Base-by-base conservation (phyloP, 768 basidiomycete species). In the Agaricus sinodeliciosus region DNA sequence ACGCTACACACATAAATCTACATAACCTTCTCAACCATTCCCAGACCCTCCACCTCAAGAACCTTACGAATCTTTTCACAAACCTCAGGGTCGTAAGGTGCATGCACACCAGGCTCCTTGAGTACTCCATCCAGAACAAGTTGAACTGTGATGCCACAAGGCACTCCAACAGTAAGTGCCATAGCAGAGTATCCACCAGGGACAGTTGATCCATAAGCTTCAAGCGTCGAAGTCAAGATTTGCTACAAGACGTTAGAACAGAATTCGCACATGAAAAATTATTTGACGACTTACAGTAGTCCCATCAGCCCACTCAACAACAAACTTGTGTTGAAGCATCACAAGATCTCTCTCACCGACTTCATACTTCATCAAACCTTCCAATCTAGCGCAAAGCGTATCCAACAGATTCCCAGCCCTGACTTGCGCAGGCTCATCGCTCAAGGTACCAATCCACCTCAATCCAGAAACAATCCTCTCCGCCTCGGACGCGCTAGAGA, bases 311-410 rank as follows among this genome's bases (percentile, higher is more conserved):
- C 87, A 89, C 65, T 94, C 85, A 35, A 98, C 85, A 60, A 91
- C 72, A 65, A 99, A 98, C 75, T 94, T 95, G 80, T 99, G 95
- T 72, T 97, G 95, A 49, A 99, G 82, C 85, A 98, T 91, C 55
- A 99, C 90, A 56, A 98, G 81, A 68, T 99, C 95, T 9, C 91
- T 85, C 70, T 98, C 94, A 57, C 90, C 91, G 43, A 76, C 70
- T 57, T 85, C 88, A 71, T 95, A 97, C 68, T 84, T 80, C 90
- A 97, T 96, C 66, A 95, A 78, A 55, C 75, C 81, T 75, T 99
- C 94, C 45, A 99, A 80, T 18, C 78, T 84, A 2, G 81, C 90
- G 66, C 94, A 96, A 55, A 99, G 85, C 3, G 96, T 94, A 70
- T 96, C 93, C 58, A 99, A 82, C 59, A 95, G 77, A 71, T 89